Evolutionary conservation across 306 rosid species (phyloP), one percentile per base, ranked within the genome.

Genomic region (Malus sylvestris): DNA sequence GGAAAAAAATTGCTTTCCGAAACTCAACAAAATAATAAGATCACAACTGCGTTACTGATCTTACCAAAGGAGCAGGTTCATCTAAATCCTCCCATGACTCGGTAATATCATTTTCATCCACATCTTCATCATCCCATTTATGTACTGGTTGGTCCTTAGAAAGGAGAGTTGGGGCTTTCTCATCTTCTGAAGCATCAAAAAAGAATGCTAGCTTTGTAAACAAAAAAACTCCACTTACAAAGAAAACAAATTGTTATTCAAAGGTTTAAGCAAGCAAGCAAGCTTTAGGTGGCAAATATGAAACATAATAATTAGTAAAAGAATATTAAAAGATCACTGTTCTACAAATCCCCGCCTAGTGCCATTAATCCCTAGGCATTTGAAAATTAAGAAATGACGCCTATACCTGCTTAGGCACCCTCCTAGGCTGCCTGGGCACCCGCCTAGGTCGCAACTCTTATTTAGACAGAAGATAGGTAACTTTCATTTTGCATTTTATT

Each of bases 11-110:
- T 46, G 14, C 35, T 58, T 32, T 7, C 25, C 12, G 52, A 23
- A 45, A 45, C 32, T 25, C 7, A 42, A 6, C n/a, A 45, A 70
- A 42, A 69, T 35, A 22, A 30, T 5, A 20, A 66, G 23, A 75
- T 7, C 55, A 60, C 62, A 27, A 61, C 35, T 55, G 53, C 45
- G 13, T 32, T 29, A 55, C 19, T 40, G 63, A 81, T 65, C 90
- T 67, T 85, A 92, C 98, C 82, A 73, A 87, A 49, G 87, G 89
- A 49, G 87, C 87, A 77, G 90, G 91, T 81, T 92, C 97, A 45
- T 92, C 98, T 1, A 87, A 91, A 80, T 95, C 98, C 83, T 95
- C 98, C 98, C 98, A 95, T 19, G 97, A 92, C 2, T 91, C 97
- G 85, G 89, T 95, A 70, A 95, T 86, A 74, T 89, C 97, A 81